phyloP scores from a whole-genome alignment of 768 basidiomycete genomes.

The Lactarius hatsudake region DNA sequence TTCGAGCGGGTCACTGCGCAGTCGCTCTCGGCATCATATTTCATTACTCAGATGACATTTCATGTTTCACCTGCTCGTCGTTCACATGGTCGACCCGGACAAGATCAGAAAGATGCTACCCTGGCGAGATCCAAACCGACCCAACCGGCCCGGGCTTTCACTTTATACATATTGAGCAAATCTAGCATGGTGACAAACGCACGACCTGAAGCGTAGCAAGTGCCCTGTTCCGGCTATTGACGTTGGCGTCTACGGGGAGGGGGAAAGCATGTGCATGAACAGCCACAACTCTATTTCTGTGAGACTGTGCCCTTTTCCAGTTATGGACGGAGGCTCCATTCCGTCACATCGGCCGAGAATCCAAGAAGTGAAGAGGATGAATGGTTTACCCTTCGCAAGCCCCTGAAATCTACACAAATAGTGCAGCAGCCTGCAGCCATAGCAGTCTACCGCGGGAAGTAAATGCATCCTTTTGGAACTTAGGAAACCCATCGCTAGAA shows the following conservation, averaged over 20 bases:
- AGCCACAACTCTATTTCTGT: not conserved
- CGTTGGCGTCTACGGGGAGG: not conserved
- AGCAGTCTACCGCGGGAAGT: not conserved
- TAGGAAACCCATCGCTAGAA: not conserved
- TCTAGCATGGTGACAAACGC: not conserved
- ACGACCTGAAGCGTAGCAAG: not conserved
- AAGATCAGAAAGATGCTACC: not conserved
- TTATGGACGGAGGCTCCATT: not conserved
- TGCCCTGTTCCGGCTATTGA: not conserved
- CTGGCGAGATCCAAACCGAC: not conserved
- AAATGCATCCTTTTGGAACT: not conserved
- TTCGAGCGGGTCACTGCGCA: not conserved
- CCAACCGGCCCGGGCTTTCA: not conserved
- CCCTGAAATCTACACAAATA: not conserved
- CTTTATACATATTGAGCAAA: slow-evolving; percentile 1
- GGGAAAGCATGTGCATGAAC: not conserved
- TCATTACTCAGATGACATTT: not conserved
- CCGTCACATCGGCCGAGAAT: not conserved
- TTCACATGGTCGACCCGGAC: not conserved
- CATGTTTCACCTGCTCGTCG: not conserved
- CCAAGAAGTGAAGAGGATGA: not conserved
- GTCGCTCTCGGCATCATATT: not conserved
- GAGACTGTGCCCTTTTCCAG: not conserved
- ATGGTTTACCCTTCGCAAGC: not conserved
- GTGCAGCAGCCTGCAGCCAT: not conserved